phyloP scores from a whole-genome alignment of 1,139 yeast species.

The Fermentozyma sake region DNA sequence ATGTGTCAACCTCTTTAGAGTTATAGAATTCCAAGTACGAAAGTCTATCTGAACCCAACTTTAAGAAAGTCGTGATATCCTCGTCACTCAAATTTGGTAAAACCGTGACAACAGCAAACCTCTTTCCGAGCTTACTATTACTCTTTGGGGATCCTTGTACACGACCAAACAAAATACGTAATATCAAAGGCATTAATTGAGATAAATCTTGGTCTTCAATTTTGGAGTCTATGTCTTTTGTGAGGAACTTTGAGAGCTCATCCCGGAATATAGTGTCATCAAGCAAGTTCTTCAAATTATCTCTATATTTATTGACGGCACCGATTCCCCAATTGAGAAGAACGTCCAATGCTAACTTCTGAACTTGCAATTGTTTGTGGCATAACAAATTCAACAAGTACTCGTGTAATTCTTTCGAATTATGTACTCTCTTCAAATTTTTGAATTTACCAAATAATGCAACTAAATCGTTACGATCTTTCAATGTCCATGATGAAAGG shows the following conservation, averaged over 20 bases:
- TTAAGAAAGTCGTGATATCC: slow-evolving; percentile 55
- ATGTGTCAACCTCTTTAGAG: slow-evolving; percentile 11
- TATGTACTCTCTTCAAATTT: slow-evolving; percentile 51
- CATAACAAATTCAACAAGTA: slow-evolving; percentile 57
- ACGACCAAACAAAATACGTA: slow-evolving; percentile 82
- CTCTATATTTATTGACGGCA: slow-evolving; percentile 61
- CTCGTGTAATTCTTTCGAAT: slow-evolving; percentile 49
- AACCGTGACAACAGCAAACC: slow-evolving; percentile 70
- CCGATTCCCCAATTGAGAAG: slow-evolving; percentile 63
- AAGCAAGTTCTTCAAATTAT: slow-evolving; percentile 65
- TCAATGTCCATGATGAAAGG: slow-evolving; percentile 44
- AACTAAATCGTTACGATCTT: slow-evolving; percentile 60
- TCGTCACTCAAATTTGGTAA: slow-evolving; percentile 58
- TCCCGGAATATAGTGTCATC: slow-evolving; percentile 86
- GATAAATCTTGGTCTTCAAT: slow-evolving; percentile 60
- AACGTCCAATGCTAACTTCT: slow-evolving; percentile 68
- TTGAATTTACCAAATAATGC: slow-evolving; percentile 63
- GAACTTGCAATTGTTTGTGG: slow-evolving; percentile 59
- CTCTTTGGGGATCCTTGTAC: slow-evolving; percentile 58
- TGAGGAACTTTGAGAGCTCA: slow-evolving; percentile 65
- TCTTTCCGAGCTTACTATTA: slow-evolving; percentile 69
- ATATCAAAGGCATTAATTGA: slow-evolving; percentile 62
- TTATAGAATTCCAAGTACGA: slow-evolving; percentile 33
- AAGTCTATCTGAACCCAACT: slow-evolving; percentile 58
- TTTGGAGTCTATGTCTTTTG: slow-evolving; percentile 43